A percentile compares a stretch with the other conserved stretches of the same genome.
Conservation (phyloP, 1,284 basidiomycete species). For the Afroboletus lepidellus region DNA sequence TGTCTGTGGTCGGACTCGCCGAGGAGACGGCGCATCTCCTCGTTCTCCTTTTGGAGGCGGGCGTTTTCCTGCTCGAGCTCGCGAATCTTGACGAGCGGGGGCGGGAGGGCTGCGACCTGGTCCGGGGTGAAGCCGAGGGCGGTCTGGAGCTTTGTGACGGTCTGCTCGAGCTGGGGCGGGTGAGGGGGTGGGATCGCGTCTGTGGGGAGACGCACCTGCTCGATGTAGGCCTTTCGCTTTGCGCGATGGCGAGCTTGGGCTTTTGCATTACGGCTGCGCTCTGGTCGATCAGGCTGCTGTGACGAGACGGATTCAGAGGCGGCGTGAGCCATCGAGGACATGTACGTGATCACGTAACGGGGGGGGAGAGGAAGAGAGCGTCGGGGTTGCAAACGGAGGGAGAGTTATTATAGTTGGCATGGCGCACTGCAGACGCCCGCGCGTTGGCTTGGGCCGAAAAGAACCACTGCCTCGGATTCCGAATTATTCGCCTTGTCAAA, state of each 20-base stretch:
- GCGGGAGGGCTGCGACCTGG: conserved; percentile 65
- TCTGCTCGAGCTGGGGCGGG: conserved; percentile 65
- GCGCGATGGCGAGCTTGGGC: conserved; percentile 89
- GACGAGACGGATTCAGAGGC: conserved; percentile 40
- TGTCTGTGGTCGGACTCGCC: conserved; percentile 40
- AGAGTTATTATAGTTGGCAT: conserved; percentile 36
- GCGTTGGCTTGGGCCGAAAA: conserved; percentile 21
- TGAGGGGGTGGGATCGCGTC: conserved; percentile 12
- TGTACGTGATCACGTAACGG: conserved; percentile 41
- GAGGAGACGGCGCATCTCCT: conserved; percentile 63
- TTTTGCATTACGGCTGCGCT: conserved; percentile 82
- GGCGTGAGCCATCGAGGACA: conserved; percentile 42
- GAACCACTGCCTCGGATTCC: conserved; percentile 41
- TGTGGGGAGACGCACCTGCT: conserved; percentile 54
- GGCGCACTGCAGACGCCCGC: conserved; percentile 28
- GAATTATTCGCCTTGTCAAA: conserved; percentile 49
- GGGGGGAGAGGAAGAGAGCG: conserved; percentile 29
- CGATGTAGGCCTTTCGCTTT: conserved; percentile 91
- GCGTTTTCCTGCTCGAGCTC: conserved; percentile 76
- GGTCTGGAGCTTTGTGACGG: conserved; percentile 75
- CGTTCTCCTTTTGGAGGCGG: conserved; percentile 64
- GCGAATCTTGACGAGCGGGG: conserved; percentile 65
- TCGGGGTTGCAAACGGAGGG: conserved; percentile 33
- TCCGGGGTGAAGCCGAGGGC: conserved; percentile 67
- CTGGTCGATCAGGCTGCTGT: conserved; percentile 49